A percentile compares a stretch with the other conserved stretches of the same genome.
Conservation (phyloP, 306 rosid genomes). For the Cucumis melo region DNA sequence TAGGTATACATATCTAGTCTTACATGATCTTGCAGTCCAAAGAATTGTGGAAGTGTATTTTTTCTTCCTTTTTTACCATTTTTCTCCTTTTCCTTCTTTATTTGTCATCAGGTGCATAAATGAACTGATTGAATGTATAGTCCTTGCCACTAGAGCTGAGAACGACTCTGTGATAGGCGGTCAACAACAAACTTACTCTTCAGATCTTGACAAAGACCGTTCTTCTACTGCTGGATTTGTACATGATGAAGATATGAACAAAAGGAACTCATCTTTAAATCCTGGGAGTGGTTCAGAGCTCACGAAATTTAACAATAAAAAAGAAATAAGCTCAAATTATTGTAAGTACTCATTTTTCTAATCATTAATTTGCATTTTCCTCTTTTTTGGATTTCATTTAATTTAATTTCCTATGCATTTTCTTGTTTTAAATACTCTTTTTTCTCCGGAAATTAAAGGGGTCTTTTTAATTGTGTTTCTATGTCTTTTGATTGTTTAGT, state of each 20-base stretch:
- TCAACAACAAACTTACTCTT: constrained; percentile 27
- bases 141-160: constrained; percentile 43
- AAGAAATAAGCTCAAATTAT: constrained; percentile 16
- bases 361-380: too few relatives aligned
- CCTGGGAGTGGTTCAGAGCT: constrained; percentile 28
- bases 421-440: too few relatives aligned
- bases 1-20: neutral
- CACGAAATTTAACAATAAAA: constrained; percentile 25
- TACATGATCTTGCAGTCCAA: neutral
- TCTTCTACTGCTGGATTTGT: constrained; percentile 20
- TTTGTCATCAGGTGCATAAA: constrained; percentile 65
- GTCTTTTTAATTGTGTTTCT: too few relatives aligned
- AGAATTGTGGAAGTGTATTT: neutral
- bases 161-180: constrained; percentile 17
- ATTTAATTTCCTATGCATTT: too few relatives aligned
- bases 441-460: too few relatives aligned
- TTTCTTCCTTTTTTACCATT: neutral
- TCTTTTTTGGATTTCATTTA: too few relatives aligned
- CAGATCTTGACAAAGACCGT: constrained; percentile 26
- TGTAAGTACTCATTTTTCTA: too few relatives aligned
- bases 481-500: too few relatives aligned
- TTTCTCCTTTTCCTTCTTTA: neutral
- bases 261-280: constrained; percentile 29
- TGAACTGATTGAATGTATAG: constrained; percentile 64
- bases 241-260: constrained; percentile 14